Conservation (phyloP, 441 rosid species). For the Capsella rubella region DNA sequence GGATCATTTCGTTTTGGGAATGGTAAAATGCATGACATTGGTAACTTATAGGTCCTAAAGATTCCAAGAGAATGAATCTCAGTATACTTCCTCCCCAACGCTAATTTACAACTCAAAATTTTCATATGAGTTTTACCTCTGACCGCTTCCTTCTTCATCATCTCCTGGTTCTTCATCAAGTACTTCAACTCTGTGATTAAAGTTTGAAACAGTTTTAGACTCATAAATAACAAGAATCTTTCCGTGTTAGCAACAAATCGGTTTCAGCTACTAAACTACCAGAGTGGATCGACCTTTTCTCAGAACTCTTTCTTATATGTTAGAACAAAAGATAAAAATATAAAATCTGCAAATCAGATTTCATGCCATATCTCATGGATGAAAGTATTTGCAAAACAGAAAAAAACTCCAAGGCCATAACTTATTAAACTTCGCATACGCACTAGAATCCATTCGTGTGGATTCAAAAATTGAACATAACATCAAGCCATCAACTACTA, state of each 20-base stretch:
- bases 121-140: conserved; percentile 56
- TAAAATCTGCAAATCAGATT: background rate
- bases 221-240: background rate
- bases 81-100: conserved; percentile 57
- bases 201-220: conserved; percentile 7
- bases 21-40: conserved; percentile 76
- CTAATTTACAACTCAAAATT: background rate
- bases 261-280: background rate
- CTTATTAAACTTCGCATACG: background rate
- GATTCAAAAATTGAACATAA: background rate
- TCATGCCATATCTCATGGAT: background rate
- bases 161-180: conserved; percentile 97
- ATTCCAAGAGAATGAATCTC: conserved; percentile 27
- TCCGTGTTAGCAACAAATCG: background rate
- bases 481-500: background rate
- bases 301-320: background rate
- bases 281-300: background rate
- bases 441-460: background rate
- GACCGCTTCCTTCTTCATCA: conserved; percentile 84
- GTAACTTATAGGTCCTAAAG: conserved; percentile 87
- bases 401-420: background rate
- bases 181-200: conserved; percentile 75
- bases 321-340: too few relatives aligned
- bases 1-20: conserved; percentile 83
- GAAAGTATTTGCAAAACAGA: conserved; percentile 1